Base-by-base conservation (phyloP, 257 asterid genomes). In the Dorcoceras hygrometricum region DNA sequence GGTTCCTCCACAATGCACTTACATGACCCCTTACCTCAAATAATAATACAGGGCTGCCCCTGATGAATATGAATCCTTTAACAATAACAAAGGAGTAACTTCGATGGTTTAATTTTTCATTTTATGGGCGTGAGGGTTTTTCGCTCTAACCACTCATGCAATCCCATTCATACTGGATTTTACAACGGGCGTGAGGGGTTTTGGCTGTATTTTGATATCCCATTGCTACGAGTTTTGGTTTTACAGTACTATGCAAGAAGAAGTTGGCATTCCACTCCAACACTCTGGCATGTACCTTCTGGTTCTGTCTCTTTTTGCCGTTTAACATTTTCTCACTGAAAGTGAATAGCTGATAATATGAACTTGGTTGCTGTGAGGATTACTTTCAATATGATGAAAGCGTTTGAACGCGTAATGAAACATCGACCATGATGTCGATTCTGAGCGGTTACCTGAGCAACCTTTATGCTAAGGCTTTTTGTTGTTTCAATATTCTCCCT, bases 391-490 rank as follows among this genome's bases (percentile, higher is more conserved):
- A 12, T 22, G 57, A 70, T 36, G 75, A 76, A 77, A 84, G 87
- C 71, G 24, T 43, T 9, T 69, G 6, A 29, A 66, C 66, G 84
- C 90, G 82, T 82, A 73, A 74, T 84, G 90, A 71, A 28, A 69
- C 70, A 20, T 87, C 68, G 84, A 59, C 80, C 43, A 18, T 55
- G 23, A 39, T 70, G 89, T 82, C 79, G 83, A 75, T 68, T 65
- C 90, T 86, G 90, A 86, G 90, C 87, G 87, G 88, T 84, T 86
- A 86, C 81, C 95, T 81, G 86, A 81, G 86, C 86, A 73, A 75
- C 79, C 77, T 68, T 43, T 57, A 1, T 71, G 18, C 14, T 54
- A 19, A 48, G 39, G 50, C 57, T 27, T 18, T 7, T 65, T 14
- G 16, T 67, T 31, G 27, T 29, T 24, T 22, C 9, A 34, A 65